phyloP scores from a whole-genome alignment of 306 rosid genomes.

The Prunus mira region DNA sequence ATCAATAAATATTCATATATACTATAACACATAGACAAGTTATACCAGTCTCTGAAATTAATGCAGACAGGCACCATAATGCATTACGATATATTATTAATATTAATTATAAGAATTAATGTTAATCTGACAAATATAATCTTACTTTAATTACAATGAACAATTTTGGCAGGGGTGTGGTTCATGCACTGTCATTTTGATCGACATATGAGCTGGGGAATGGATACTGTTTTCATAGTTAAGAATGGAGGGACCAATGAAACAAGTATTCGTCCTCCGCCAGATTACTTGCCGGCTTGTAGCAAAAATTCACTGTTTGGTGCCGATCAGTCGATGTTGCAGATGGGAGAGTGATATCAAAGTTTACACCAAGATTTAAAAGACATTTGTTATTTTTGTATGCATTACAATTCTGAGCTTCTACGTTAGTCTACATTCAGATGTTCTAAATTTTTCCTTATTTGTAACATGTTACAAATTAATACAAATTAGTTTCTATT shows the following conservation, averaged over 20 bases:
- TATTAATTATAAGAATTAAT: neutral
- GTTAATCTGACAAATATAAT: too few relatives aligned
- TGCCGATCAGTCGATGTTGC: neutral
- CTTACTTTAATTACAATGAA: too few relatives aligned
- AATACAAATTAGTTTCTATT: too few relatives aligned
- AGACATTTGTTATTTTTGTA: neutral
- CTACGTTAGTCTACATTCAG: too few relatives aligned
- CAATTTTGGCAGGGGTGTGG: constrained; percentile 24
- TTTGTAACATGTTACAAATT: too few relatives aligned
- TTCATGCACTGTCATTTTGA: constrained; percentile 45
- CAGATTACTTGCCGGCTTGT: constrained; percentile 37
- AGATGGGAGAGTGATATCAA: neutral
- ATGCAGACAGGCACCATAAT: too few relatives aligned
- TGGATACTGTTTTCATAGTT: constrained; percentile 35
- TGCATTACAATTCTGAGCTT: too few relatives aligned
- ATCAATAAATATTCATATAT: too few relatives aligned
- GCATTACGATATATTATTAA: neutral
- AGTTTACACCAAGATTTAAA: too few relatives aligned
- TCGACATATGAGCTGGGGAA: constrained; percentile 39
- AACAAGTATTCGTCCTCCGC: constrained; percentile 32
- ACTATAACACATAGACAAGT: too few relatives aligned
- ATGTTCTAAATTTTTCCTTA: too few relatives aligned
- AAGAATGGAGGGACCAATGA: constrained; percentile 25
- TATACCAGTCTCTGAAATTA: too few relatives aligned
- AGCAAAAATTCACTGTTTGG: constrained; percentile 1